phyloP scores from a whole-genome alignment of 129 eudicot genomes.

The Dittrichia graveolens region DNA sequence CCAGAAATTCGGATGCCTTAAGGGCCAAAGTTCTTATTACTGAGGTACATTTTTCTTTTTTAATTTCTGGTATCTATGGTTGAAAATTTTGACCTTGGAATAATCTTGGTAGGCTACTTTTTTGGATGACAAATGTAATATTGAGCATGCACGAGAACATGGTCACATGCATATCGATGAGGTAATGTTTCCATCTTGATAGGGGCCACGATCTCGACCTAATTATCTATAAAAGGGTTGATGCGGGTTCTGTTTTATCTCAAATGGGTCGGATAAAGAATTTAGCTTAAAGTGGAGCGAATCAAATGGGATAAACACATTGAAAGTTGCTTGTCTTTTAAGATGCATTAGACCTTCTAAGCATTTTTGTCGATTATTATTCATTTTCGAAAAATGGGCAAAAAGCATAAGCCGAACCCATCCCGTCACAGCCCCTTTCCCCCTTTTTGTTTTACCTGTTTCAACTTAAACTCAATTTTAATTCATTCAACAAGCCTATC shows the following conservation, averaged over 20 bases:
- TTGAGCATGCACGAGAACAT: constrained; percentile 89
- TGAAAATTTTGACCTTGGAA: not conserved
- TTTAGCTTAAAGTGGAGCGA: too few relatives aligned
- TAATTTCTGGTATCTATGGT: not conserved
- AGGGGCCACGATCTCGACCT: not conserved
- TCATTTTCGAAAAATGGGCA: too few relatives aligned
- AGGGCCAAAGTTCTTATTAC: constrained; percentile 92
- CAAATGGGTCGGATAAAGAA: not conserved
- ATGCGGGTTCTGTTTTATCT: not conserved
- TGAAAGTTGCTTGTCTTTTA: too few relatives aligned
- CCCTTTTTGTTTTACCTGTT: too few relatives aligned
- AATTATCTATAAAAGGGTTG: not conserved
- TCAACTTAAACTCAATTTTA: too few relatives aligned
- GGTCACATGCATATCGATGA: constrained; percentile 95
- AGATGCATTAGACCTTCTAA: too few relatives aligned
- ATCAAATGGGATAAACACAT: too few relatives aligned
- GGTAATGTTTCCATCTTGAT: constrained; percentile 43
- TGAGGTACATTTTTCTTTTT: constrained; percentile 50
- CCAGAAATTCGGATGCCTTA: constrained; percentile 90
- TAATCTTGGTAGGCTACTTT: constrained; percentile 77
- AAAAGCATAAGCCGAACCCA: too few relatives aligned
- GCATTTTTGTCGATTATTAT: too few relatives aligned
- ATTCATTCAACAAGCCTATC: too few relatives aligned
- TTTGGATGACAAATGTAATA: constrained; percentile 68
- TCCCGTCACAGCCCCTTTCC: too few relatives aligned